Evolutionary conservation across 1,284 basidiomycete genomes (phyloP).

Genomic region (Cyathus pygmaeus): DNA sequence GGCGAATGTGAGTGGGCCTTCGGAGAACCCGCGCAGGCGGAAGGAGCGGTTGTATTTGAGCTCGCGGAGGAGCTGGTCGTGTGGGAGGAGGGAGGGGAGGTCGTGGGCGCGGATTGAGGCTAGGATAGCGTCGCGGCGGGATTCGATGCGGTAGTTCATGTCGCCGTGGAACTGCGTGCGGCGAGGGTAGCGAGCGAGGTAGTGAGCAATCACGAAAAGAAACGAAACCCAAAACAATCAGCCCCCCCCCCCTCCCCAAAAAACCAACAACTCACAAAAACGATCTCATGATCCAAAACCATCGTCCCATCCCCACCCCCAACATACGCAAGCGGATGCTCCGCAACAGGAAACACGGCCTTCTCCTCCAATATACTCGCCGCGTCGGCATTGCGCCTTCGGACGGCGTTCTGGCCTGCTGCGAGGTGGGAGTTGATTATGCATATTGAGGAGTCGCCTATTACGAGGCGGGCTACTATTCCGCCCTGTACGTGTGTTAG

Average conservation of each 20-base stretch:
- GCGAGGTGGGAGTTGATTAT: conserved; percentile 97
- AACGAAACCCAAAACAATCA: too few relatives aligned
- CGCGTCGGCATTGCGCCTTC: conserved; percentile 87
- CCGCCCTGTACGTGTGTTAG: conserved; percentile 70
- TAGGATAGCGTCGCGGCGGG: conserved; percentile 84
- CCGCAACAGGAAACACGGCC: conserved; percentile 68
- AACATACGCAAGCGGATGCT: conserved; percentile 75
- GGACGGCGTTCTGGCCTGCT: conserved; percentile 87
- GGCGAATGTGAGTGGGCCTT: conserved; percentile 83
- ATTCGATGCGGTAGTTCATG: conserved; percentile 95
- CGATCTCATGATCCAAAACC: conserved; percentile 94
- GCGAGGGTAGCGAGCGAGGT: neutral
- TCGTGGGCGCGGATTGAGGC: conserved; percentile 75
- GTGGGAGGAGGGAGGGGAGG: conserved; percentile 68
- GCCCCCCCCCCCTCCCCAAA: too few relatives aligned
- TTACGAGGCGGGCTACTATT: conserved; percentile 88
- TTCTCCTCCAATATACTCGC: conserved; percentile 88
- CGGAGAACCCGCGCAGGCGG: conserved; percentile 84
- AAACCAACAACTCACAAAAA: conserved; percentile 72
- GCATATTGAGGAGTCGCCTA: conserved; percentile 93
- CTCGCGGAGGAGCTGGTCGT: conserved; percentile 93
- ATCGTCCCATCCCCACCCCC: conserved; percentile 95
- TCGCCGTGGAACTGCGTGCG: conserved; percentile 75
- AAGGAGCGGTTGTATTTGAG: conserved; percentile 88
- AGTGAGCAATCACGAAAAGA: too few relatives aligned